Evolutionary conservation across 2,329 filamentous ascomycete species (phyloP).

Genomic region (Curvularia lunata): DNA sequence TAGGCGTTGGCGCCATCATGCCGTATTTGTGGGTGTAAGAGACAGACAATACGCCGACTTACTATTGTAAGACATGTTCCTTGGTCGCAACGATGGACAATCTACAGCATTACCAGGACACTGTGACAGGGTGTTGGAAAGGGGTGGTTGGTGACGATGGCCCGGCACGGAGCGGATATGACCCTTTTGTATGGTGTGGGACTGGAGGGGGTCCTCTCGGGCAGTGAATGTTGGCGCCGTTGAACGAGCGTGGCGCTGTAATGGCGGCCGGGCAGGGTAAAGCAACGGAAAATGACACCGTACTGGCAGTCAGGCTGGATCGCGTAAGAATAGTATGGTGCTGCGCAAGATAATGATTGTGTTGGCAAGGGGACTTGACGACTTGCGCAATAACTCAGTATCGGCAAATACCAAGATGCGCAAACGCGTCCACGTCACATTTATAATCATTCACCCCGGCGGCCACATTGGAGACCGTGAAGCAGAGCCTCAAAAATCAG

Average conservation of each 20-base stretch:
- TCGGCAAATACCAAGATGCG: slow-evolving; percentile 8
- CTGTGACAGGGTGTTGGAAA: background rate
- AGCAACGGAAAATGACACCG: background rate
- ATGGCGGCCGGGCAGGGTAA: background rate
- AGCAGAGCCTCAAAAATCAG: slow-evolving; percentile 10
- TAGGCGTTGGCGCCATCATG: background rate
- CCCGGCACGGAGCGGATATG: background rate
- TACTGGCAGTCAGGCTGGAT: slow-evolving; percentile 8
- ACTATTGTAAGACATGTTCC: slow-evolving; percentile 16
- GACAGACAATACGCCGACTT: slow-evolving; percentile 3
- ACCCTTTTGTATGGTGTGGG: background rate
- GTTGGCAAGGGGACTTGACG: slow-evolving; percentile 4
- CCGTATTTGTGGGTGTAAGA: background rate
- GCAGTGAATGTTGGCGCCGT: background rate
- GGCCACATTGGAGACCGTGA: background rate
- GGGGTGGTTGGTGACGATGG: background rate
- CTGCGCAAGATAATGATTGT: background rate
- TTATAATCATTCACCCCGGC: slow-evolving; percentile 10
- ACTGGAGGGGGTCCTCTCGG: background rate
- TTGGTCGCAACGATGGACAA: background rate
- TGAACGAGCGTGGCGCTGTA: background rate
- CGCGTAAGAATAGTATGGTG: slow-evolving; percentile 13
- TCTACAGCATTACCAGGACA: background rate
- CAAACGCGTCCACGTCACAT: slow-evolving; percentile 10
- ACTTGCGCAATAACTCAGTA: slow-evolving; percentile 10